Conservation (phyloP, 2,329 filamentous ascomycete genomes). For the Diaporthe vexans region DNA sequence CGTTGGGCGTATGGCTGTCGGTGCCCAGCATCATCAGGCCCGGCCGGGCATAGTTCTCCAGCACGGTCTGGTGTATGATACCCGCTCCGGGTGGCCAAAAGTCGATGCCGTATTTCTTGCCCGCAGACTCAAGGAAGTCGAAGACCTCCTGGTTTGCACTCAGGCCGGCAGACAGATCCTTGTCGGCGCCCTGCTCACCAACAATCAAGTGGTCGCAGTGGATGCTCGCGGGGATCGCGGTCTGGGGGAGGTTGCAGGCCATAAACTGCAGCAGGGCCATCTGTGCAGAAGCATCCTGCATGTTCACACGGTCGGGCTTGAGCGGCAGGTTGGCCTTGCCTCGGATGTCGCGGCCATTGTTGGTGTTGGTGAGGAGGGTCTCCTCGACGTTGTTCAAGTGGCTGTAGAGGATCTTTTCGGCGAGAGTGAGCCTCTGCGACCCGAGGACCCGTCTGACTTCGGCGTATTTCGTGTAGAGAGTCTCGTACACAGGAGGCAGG, state of each 20-base stretch:
- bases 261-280: constrained; percentile 99
- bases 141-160: constrained; percentile 96
- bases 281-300: constrained; percentile 99
- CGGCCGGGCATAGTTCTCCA: constrained; percentile 98
- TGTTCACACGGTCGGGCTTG: constrained; percentile 96
- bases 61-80: constrained; percentile 96
- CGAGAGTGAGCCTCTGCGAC: constrained; percentile 79
- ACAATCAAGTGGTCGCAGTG: constrained; percentile 99
- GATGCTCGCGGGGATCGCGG: constrained; percentile 95
- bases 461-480: constrained; percentile 81
- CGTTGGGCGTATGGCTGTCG: constrained; percentile 97
- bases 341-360: constrained; percentile 86
- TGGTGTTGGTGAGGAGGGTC: constrained; percentile 84
- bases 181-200: constrained; percentile 88
- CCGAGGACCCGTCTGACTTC: constrained; percentile 83
- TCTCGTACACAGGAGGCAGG: constrained; percentile 81
- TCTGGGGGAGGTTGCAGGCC: constrained; percentile 90
- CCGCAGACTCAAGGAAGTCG: constrained; percentile 94
- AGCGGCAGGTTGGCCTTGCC: constrained; percentile 95
- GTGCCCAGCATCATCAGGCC: constrained; percentile 99
- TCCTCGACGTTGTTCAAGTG: constrained; percentile 93
- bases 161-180: constrained; percentile 87
- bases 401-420: constrained; percentile 98
- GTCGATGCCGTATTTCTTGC: constrained; percentile 92
- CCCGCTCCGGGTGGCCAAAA: constrained; percentile 96